Percentiles rank a stretch among this genome's conserved stretches.
phyloP scores from a whole-genome alignment of 768 basidiomycete species.

The Boletus tomentosulus region DNA sequence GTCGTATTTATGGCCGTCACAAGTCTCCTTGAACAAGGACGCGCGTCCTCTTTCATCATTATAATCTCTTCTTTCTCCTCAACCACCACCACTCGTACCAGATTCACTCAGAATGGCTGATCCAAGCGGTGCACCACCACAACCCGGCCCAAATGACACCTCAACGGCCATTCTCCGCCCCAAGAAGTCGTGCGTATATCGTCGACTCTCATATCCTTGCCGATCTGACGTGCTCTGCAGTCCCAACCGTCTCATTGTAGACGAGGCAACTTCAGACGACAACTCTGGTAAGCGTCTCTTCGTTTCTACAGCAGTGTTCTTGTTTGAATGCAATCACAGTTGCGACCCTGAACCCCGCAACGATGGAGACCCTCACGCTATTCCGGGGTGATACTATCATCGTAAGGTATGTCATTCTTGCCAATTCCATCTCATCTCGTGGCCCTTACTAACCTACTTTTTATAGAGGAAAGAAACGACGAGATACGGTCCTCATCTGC shows the following conservation, averaged over 20 bases:
- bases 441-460: conserved; percentile 1
- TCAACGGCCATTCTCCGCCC: conserved; percentile 94
- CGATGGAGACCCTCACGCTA: conserved; percentile 90
- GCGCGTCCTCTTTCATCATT: conserved; percentile 27
- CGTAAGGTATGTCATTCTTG: conserved; percentile 56
- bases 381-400: conserved; percentile 98
- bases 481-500: conserved; percentile 96
- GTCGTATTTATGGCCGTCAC: neutral
- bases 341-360: conserved; percentile 91
- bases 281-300: conserved; percentile 70
- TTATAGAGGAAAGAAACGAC: conserved; percentile 90
- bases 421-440: neutral
- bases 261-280: conserved; percentile 91
- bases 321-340: conserved; percentile 42
- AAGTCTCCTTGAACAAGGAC: conserved; percentile 11
- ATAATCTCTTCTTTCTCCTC: conserved; percentile 6
- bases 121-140: conserved; percentile 78
- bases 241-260: conserved; percentile 96
- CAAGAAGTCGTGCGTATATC: conserved; percentile 90
- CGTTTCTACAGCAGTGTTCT: conserved; percentile 9
- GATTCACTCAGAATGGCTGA: conserved; percentile 51
- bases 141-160: conserved; percentile 82
- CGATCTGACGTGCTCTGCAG: conserved; percentile 40
- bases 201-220: conserved; percentile 5
- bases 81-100: conserved; percentile 10